Percentiles rank a stretch among this genome's conserved stretches.
Evolutionary conservation across 1,284 basidiomycete genomes (phyloP).

Genomic region (Exobasidium rhododendri): DNA sequence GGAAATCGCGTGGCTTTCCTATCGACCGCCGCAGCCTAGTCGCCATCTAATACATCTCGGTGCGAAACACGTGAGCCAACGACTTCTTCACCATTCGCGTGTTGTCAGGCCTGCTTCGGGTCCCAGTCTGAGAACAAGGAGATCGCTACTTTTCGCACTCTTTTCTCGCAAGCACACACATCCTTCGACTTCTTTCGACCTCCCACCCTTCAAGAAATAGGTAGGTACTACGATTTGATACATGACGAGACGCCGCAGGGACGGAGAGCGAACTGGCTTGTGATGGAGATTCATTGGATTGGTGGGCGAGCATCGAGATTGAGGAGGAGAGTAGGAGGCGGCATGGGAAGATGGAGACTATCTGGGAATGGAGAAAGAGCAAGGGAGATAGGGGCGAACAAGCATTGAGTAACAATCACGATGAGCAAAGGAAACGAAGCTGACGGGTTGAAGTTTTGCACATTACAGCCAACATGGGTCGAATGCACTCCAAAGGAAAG

Average conservation of each 20-base stretch:
- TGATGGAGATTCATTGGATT: background rate
- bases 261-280: background rate
- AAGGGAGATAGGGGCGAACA: background rate
- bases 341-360: background rate
- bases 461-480: constrained; percentile 52
- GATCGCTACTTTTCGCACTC: no score
- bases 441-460: background rate
- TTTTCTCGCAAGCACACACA: background rate
- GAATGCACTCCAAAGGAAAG: constrained; percentile 55
- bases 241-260: background rate
- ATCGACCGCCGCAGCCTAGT: background rate
- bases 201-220: constrained; percentile 2
- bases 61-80: no score
- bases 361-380: background rate
- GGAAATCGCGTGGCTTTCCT: background rate
- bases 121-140: no score
- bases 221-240: constrained; percentile 1
- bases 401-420: background rate
- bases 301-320: background rate
- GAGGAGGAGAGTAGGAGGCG: background rate
- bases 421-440: background rate
- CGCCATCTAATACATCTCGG: no score
- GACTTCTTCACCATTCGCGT: no score
- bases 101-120: no score
- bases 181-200: background rate